phyloP scores from a whole-genome alignment of 2,329 filamentous ascomycete genomes.

The Cercospora citrullina region DNA sequence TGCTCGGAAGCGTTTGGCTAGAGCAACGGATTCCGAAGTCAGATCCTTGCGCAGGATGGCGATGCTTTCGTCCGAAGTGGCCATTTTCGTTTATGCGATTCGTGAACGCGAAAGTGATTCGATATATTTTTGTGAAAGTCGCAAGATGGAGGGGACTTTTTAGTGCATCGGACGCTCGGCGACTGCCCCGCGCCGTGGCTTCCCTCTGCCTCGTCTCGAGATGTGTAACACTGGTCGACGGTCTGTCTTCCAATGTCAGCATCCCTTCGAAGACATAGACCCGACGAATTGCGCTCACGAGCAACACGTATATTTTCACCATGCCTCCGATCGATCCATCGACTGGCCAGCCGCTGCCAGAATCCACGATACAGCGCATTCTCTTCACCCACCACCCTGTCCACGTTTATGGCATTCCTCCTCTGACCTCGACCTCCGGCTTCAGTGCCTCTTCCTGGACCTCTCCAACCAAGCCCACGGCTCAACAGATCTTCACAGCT shows the following conservation, averaged over 20 bases:
- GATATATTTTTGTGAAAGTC: background rate
- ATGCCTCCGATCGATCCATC: slow-evolving; percentile 70
- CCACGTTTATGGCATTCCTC: slow-evolving; percentile 86
- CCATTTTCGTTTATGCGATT: slow-evolving; percentile 4
- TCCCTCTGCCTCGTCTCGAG: background rate
- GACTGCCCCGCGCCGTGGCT: background rate
- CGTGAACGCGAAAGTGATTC: background rate
- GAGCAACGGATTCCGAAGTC: slow-evolving; percentile 74
- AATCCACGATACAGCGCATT: slow-evolving; percentile 79
- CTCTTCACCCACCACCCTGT: slow-evolving; percentile 74
- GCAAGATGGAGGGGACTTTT: slow-evolving; percentile 3
- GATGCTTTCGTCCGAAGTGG: slow-evolving; percentile 50
- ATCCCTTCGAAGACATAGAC: background rate
- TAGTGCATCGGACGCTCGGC: slow-evolving; percentile 2
- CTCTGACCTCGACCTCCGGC: slow-evolving; percentile 73
- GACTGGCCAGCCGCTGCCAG: slow-evolving; percentile 59
- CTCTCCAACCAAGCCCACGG: slow-evolving; percentile 59
- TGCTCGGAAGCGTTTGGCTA: slow-evolving; percentile 88
- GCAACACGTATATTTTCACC: slow-evolving; percentile 12
- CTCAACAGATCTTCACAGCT: slow-evolving; percentile 80
- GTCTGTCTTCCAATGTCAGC: background rate
- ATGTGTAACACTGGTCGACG: background rate
- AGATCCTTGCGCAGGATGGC: slow-evolving; percentile 71
- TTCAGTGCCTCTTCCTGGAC: slow-evolving; percentile 80
- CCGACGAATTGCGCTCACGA: background rate